Evolutionary conservation across 1,284 basidiomycete species (phyloP), one percentile per base, ranked within the genome.

Genomic region (Pterulicium gracile): DNA sequence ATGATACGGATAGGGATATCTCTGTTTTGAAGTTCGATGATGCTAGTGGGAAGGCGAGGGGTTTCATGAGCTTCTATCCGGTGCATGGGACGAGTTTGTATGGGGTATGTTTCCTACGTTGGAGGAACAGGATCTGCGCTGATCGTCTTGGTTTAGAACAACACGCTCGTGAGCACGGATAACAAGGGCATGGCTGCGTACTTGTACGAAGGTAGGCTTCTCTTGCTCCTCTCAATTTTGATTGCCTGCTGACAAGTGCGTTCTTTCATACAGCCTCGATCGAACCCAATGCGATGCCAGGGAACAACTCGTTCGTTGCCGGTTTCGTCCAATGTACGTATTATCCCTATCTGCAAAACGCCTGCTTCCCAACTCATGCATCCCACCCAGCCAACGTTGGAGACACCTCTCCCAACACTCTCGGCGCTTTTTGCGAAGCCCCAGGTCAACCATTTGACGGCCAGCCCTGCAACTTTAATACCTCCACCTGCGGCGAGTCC

Each of bases 121-220:
- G 27, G n/a, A n/a, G 10, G 20, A 20, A 12, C 42, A 20, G 19
- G 22, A 15, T 21, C 32, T 44, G 19, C 32, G 48, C 41, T 43
- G 42, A 21, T 32, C 12, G 35, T 7, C 46, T 48, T 17, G 24
- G 43, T 32, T 20, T 51, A 85, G 81, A 88, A 88, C 56, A 88
- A 87, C 51, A 87, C 85, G 0, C 65, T 88, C 7, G 72, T 88
- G 23, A 86, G 81, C 58, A 65, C 70, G 3, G 85, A 88, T 60
- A 88, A 88, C 64, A 88, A 88, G 58, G 86, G 86, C 19, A 86
- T 88, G 81, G 83, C 85, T 3, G 84, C 84, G 7, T 81, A 75
- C 58, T 57, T 88, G 13, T 88, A 85, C 51, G 86, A 88, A 67
- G 63, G 81, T 81, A 50, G 42, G 68, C 51, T 10, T 46, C 18